These are phyloP conservation scores for Leptomonas pyrrhocoris DNA, from an alignment of 208 protist genomes.

Conservation along the genomic window DNA sequence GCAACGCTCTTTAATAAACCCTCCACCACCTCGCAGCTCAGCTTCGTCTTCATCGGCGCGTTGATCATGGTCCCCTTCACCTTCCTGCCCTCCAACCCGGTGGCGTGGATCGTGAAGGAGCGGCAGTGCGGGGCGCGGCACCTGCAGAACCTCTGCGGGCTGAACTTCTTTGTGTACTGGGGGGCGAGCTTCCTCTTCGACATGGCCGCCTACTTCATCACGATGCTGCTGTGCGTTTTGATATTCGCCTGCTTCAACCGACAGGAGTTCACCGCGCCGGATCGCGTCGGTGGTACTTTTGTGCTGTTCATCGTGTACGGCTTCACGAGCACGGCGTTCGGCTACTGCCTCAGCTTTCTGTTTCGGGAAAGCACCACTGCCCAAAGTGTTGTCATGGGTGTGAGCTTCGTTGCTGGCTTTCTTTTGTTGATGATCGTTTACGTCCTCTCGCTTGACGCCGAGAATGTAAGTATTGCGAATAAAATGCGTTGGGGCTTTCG, in stretches of 20 bases:
- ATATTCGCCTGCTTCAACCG: conserved; percentile 54
- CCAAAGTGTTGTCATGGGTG: conserved; percentile 51
- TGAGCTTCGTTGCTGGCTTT: conserved; percentile 69
- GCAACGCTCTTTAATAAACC: too few relatives aligned
- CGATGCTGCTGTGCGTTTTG: conserved; percentile 43
- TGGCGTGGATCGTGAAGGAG: conserved; percentile 85
- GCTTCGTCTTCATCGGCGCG: conserved; percentile 23
- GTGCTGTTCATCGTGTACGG: conserved; percentile 56
- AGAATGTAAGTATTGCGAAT: conserved; percentile 6
- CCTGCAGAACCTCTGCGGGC: conserved; percentile 78
- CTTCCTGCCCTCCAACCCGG: too few relatives aligned
- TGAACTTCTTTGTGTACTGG: conserved; percentile 76
- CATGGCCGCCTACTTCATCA: conserved; percentile 42
- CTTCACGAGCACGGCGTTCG: conserved; percentile 30
- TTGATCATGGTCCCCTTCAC: conserved; percentile 75
- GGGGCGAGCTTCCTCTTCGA: conserved; percentile 65
- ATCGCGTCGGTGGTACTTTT: conserved; percentile 31
- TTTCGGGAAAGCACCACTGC: conserved; percentile 64
- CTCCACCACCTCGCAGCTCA: too few relatives aligned
- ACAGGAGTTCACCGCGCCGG: conserved; percentile 41
- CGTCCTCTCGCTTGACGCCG: conserved; percentile 44
- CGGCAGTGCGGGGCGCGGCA: conserved; percentile 74
- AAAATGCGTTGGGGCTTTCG: conserved; percentile 45
- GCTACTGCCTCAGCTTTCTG: conserved; percentile 61
- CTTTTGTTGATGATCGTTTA: conserved; percentile 55